These are phyloP conservation scores for Penicilliopsis zonata DNA, from an alignment of 495 filamentous ascomycete species.

Conservation along the genomic window DNA sequence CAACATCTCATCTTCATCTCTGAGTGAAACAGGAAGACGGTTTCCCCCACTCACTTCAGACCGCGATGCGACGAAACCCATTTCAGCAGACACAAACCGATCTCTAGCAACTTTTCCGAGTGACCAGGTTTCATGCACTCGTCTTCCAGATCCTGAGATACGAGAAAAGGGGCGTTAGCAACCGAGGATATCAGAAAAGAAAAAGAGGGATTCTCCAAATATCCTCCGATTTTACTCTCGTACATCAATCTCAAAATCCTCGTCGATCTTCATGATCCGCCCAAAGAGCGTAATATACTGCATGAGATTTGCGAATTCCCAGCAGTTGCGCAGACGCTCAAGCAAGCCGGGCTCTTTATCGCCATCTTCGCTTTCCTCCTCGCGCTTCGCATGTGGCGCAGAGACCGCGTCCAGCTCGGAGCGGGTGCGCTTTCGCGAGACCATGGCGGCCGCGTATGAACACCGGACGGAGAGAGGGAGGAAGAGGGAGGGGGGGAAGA, in stretches of 20 bases:
- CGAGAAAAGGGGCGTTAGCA: conserved; percentile 6
- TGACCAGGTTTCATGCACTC: conserved; percentile 69
- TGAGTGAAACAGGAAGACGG: too few species aligned
- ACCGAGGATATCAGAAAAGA: conserved; percentile 2
- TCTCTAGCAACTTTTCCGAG: conserved; percentile 62
- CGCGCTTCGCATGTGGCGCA: conserved; percentile 13
- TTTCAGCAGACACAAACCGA: conserved; percentile 84
- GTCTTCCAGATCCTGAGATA: conserved; percentile 66
- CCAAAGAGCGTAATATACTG: conserved; percentile 91
- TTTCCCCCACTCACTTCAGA: conserved; percentile 51
- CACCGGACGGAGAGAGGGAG: conserved; percentile 8
- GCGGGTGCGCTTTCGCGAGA: conserved; percentile 57
- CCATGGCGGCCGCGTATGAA: conserved; percentile 31
- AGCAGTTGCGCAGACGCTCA: conserved; percentile 67
- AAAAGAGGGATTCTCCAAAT: too few species aligned
- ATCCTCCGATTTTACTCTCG: too few species aligned
- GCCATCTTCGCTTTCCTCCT: conserved; percentile 1
- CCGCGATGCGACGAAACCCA: conserved; percentile 89
- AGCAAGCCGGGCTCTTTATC: conserved; percentile 43
- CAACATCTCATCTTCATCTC: too few species aligned
- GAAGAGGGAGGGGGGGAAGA: not conserved
- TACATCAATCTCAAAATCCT: conserved; percentile 80
- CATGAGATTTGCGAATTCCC: conserved; percentile 91
- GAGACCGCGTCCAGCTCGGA: conserved; percentile 48
- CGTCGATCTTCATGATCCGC: conserved; percentile 74